phyloP scores from a whole-genome alignment of 768 basidiomycete genomes.

The Agaricus bisporus region DNA sequence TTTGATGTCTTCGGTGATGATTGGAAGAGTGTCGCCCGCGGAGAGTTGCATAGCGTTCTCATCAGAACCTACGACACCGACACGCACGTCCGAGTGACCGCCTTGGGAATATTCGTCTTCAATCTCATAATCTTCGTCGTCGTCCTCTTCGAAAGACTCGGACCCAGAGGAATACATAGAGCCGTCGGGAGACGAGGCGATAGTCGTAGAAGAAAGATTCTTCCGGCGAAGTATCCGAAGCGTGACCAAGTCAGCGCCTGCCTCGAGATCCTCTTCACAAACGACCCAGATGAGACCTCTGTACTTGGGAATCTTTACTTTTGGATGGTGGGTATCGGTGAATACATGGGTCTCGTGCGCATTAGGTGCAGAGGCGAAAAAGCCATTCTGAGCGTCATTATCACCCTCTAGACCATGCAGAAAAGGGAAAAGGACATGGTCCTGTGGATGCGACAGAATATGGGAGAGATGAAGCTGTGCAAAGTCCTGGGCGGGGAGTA shows the following conservation, averaged over 20 bases:
- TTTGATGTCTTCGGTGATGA: constrained; percentile 16
- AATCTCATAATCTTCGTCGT: constrained; percentile 15
- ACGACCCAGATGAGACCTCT: constrained; percentile 84
- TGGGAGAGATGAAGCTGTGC: constrained; percentile 57
- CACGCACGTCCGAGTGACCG: constrained; percentile 5
- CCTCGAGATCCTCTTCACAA: constrained; percentile 60
- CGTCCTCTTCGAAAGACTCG: constrained; percentile 22
- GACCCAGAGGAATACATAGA: constrained; percentile 14
- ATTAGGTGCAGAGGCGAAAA: constrained; percentile 48
- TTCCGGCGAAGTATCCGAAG: constrained; percentile 28
- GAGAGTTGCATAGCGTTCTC: constrained; percentile 10
- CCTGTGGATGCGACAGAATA: constrained; percentile 65
- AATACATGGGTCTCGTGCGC: constrained; percentile 8
- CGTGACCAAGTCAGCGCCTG: constrained; percentile 27
- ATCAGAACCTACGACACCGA: constrained; percentile 6
- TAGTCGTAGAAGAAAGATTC: constrained; percentile 11
- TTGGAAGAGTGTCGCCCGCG: not conserved
- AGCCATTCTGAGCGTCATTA: constrained; percentile 73
- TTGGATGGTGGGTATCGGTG: constrained; percentile 5
- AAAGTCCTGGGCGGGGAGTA: constrained; percentile 42
- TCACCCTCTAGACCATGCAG: constrained; percentile 82
- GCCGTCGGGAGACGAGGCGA: constrained; percentile 11
- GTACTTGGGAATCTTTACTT: constrained; percentile 35
- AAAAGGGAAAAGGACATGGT: constrained; percentile 83
- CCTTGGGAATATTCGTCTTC: constrained; percentile 16